Evolutionary conservation across 164 flowering plant species (phyloP), one percentile per base, ranked within the genome.

Genomic region (Annona squamosa): DNA sequence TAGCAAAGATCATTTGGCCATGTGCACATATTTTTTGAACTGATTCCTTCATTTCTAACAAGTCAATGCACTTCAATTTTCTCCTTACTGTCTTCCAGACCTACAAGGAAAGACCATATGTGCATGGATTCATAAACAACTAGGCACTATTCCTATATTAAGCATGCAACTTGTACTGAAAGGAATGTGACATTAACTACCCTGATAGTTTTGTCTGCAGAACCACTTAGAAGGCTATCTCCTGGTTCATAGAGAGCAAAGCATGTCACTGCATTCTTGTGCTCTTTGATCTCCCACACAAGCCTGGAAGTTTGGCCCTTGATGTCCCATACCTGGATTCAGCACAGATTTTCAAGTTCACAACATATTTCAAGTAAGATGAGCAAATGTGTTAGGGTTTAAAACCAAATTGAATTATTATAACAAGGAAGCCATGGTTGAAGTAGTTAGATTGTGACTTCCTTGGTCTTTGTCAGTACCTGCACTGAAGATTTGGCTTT

Each of bases 171-270:
- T 45, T 68, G 12, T n/a, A 3, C 48, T 45, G 7, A 56, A 65
- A 65, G 43, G 68, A 65, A 9, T 41, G 16, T 2, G 18, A 64
- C 5, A 17, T 71, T 48, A 18, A 63, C 19, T 84, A 90, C 94
- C 86, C 86, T 83, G 65, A 91, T 84, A 47, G 93, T 90, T 82
- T 82, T 91, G 67, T 91, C 97, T 9, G 82, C 67, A 6, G 97
- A 91, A 67, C 97, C 93, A 83, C 91, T 89, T 69, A 90, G 47
- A 70, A 91, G 90, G 81, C 86, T 75, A 18, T 84, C 87, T 67
- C 89, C 87, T 72, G 87, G 84, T 78, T 88, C 93, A 47, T 70
- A 85, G 71, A 84, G 86, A 37, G 93, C 79, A 74, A 91, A 90
- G 71, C 92, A 87, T 72, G 93, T 88, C 66, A 91, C 91, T 41